Conservation (phyloP, 148 eudicot species). For the Chenopodium formosanum region DNA sequence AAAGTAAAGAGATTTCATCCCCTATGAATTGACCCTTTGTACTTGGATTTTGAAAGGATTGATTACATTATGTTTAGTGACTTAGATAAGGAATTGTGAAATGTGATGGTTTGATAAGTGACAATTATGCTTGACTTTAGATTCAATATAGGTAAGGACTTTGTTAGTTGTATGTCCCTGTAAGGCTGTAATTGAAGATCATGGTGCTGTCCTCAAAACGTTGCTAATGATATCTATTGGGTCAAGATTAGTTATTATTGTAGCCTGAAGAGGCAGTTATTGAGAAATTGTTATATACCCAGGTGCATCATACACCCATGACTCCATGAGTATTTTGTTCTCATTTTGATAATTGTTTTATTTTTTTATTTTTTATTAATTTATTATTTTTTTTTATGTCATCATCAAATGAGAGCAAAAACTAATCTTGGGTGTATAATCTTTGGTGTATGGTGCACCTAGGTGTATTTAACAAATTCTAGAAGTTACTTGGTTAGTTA, state of each 20-base stretch:
- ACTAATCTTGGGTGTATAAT: too few relatives aligned
- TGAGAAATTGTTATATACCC: too few relatives aligned
- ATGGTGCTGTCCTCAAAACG: background rate
- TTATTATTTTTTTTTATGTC: too few relatives aligned
- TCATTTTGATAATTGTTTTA: too few relatives aligned
- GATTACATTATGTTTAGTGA: background rate
- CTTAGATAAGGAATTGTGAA: background rate
- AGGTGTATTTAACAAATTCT: too few relatives aligned
- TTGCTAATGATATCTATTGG: background rate
- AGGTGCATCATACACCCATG: too few relatives aligned
- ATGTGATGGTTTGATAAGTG: background rate
- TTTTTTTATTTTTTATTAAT: too few relatives aligned
- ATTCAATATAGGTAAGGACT: background rate
- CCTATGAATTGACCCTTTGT: background rate
- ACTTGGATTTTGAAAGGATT: background rate
- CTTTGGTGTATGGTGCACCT: too few relatives aligned
- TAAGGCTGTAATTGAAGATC: background rate
- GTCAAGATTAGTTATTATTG: background rate
- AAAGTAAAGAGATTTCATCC: background rate
- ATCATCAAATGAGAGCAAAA: too few relatives aligned
- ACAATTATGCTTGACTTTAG: background rate
- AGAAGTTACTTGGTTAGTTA: too few relatives aligned
- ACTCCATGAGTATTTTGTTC: too few relatives aligned
- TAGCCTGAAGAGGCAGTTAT: too few relatives aligned
- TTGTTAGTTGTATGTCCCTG: background rate